Evolutionary conservation across 1,139 yeast species (phyloP).

Genomic region (Arxiozyma telluris): DNA sequence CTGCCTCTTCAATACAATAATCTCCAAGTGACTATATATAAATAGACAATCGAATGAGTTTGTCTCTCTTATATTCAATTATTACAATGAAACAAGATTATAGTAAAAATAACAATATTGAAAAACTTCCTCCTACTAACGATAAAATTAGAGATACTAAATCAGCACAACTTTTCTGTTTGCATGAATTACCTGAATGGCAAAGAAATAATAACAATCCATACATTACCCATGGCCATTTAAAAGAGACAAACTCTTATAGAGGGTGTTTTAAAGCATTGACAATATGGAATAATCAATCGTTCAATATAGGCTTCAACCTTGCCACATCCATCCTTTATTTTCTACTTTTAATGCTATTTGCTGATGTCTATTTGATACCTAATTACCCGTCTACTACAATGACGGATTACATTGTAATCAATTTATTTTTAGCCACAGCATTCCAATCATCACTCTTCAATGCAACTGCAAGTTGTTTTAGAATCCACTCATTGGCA

Average conservation of each 20-base stretch:
- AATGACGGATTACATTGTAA: conserved; percentile 16
- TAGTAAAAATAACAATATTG: neutral
- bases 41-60: neutral
- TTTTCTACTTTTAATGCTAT: conserved; percentile 8
- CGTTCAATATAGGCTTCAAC: conserved; percentile 6
- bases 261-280: conserved; percentile 43
- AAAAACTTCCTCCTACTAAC: neutral
- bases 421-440: conserved; percentile 12
- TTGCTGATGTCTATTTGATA: conserved; percentile 13
- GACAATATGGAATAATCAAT: conserved; percentile 5
- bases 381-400: conserved; percentile 14
- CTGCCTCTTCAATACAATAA: too few relatives aligned
- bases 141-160: neutral
- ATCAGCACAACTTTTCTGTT: conserved; percentile 15
- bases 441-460: conserved; percentile 9
- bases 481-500: conserved; percentile 9
- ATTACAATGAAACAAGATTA: neutral
- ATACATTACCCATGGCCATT: conserved; percentile 64
- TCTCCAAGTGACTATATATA: neutral
- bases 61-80: neutral
- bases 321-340: conserved; percentile 4
- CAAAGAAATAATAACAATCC: conserved; percentile 62
- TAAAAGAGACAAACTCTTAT: conserved; percentile 53
- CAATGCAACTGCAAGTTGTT: conserved; percentile 7
- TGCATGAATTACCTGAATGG: conserved; percentile 64